Evolutionary conservation across 768 basidiomycete species (phyloP), one percentile per base, ranked within the genome.

Genomic region (Saitozyma podzolica): DNA sequence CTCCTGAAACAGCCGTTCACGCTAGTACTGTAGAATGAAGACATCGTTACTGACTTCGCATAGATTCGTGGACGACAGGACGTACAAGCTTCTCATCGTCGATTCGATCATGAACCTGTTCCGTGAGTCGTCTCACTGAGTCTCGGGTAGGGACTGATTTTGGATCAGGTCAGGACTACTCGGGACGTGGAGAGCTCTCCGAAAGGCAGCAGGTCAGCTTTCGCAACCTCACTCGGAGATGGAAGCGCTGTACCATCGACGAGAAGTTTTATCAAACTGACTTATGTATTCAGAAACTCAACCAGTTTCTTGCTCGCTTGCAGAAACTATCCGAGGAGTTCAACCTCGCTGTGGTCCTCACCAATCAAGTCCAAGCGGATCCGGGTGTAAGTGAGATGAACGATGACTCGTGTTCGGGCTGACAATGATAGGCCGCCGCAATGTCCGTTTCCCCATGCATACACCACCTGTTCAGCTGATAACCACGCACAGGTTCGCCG

Each of bases 61-160:
- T 50, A 78, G 70, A 54, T 74, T 75, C 59, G 71, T 70, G 19
- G 71, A 77, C 51, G 72, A 74, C 61, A 50, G 70, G 11, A 59
- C 72, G 6, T 79, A 73, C 74, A 76, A 77, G 62, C 67, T 79
- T 6, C 72, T 95, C 89, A 92, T 97, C 62, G 85, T 97, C 42
- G 95, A 97, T 77, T 93, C 91, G 70, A 94, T 97, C 64, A 95
- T 98, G 91, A 95, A 94, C 39, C 84, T 95, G 7, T 98, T 98
- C 79, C 86, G 92, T 74, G 52, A 64, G 77, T 63, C 39, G 2
- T 47, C 6, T 29, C 29, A 29, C 29, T 2, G 0, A 20, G 7
- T 39, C 40, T 41, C 50, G 50, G 16, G n/a, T 17, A 40, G 13
- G 6, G n/a, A 58, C 50, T 17, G 50, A 40, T 13, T 40, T 42